Evolutionary conservation across 352 stramenopile genomes (phyloP).

Genomic region (Globisporangium paroecandrum): DNA sequence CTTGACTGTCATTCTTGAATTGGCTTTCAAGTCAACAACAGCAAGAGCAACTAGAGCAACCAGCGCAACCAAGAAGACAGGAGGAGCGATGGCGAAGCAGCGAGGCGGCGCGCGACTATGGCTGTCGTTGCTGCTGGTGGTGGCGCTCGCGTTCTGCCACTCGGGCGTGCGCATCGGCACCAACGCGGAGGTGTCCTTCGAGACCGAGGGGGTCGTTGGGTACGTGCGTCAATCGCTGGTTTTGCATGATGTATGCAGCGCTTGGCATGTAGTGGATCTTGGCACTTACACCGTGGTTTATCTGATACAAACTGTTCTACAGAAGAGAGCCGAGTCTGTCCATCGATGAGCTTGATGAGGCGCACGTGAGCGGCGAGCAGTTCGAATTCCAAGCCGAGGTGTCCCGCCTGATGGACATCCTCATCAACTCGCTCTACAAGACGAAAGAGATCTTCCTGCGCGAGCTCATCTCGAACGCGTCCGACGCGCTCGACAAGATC

Average conservation of each 20-base stretch:
- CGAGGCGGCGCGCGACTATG: slow-evolving; percentile 16
- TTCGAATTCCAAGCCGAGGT: slow-evolving; percentile 97
- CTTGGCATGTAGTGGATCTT: background rate
- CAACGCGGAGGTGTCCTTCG: slow-evolving; percentile 34
- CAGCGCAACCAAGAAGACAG: background rate
- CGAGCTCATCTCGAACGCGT: slow-evolving; percentile 99
- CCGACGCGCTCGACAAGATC: slow-evolving; percentile 99
- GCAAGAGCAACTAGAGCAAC: background rate
- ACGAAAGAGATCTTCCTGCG: slow-evolving; percentile 98
- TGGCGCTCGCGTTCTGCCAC: slow-evolving; percentile 32
- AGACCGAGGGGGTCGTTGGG: slow-evolving; percentile 37
- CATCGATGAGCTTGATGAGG: slow-evolving; percentile 44
- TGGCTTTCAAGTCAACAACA: background rate
- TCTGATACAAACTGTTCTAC: slow-evolving; percentile 18
- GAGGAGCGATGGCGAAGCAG: slow-evolving; percentile 10
- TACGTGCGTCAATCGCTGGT: slow-evolving; percentile 22
- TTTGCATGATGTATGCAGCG: background rate
- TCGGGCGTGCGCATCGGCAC: slow-evolving; percentile 18
- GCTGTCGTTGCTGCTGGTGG: slow-evolving; percentile 37
- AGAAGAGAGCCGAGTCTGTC: slow-evolving; percentile 34
- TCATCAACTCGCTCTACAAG: slow-evolving; percentile 74
- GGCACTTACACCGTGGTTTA: slow-evolving; percentile 19
- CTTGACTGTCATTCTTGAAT: slow-evolving; percentile 17
- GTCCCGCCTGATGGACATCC: slow-evolving; percentile 91
- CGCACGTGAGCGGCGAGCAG: slow-evolving; percentile 58